A percentile compares a stretch with the other conserved stretches of the same genome.
These are phyloP conservation scores for Chaetomium olivaceum DNA, from an alignment of 2,329 filamentous ascomycete genomes.

Conservation along the genomic window DNA sequence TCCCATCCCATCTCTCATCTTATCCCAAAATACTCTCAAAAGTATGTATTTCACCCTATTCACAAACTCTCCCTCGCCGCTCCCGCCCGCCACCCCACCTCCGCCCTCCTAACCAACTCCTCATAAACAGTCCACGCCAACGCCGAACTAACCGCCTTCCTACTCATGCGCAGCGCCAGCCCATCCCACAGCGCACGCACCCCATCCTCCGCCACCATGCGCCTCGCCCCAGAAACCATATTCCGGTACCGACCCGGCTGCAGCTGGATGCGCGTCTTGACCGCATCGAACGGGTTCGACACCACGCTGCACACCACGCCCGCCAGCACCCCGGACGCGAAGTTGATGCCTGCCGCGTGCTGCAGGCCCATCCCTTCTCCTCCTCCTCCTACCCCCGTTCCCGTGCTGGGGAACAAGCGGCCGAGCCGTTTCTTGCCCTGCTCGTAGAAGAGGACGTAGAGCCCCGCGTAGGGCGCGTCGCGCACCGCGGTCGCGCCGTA, in stretches of 20 bases:
- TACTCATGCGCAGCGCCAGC: slow-evolving; percentile 78
- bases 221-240: slow-evolving; percentile 71
- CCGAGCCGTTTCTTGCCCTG: slow-evolving; percentile 68
- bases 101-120: slow-evolving; percentile 77
- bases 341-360: slow-evolving; percentile 73
- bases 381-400: not conserved
- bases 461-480: slow-evolving; percentile 93
- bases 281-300: slow-evolving; percentile 94
- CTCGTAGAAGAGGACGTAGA: slow-evolving; percentile 95
- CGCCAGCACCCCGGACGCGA: slow-evolving; percentile 76
- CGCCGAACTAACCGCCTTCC: slow-evolving; percentile 92
- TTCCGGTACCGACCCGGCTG: slow-evolving; percentile 82
- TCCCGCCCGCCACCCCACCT: slow-evolving; percentile 33
- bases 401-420: slow-evolving; percentile 27
- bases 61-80: slow-evolving; percentile 21
- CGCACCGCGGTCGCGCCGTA: slow-evolving; percentile 91
- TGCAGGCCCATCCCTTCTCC: slow-evolving; percentile 39
- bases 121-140: slow-evolving; percentile 97
- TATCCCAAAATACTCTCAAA: too few relatives aligned
- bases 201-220: slow-evolving; percentile 83
- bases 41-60: not conserved
- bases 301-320: slow-evolving; percentile 81
- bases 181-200: slow-evolving; percentile 80
- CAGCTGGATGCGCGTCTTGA: slow-evolving; percentile 93
- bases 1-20: too few relatives aligned